Evolutionary conservation across 106 monocot species (phyloP).

Genomic region (Acorus gramineus): DNA sequence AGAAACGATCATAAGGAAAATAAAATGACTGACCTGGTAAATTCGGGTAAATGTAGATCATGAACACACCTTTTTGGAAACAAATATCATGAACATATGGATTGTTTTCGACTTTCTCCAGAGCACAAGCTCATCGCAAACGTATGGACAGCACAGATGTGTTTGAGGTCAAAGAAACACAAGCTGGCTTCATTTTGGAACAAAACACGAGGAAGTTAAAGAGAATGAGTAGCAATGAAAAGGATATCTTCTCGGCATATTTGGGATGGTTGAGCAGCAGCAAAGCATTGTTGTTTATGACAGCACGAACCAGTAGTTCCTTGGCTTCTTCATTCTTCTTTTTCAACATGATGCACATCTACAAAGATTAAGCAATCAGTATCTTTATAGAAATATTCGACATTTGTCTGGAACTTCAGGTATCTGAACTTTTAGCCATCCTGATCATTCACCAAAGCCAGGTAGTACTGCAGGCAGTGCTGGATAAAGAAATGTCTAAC

Average conservation of each 20-base stretch:
- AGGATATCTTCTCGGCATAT: constrained; percentile 96
- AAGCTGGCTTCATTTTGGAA: not conserved
- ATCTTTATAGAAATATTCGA: not conserved
- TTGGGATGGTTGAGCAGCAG: constrained; percentile 80
- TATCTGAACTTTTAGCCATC: no score
- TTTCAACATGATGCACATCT: constrained; percentile 72
- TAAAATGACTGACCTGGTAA: no score
- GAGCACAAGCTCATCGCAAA: constrained; percentile 27
- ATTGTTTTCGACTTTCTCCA: no score
- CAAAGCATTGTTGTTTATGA: constrained; percentile 60
- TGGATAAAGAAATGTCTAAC: no score
- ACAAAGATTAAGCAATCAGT: not conserved
- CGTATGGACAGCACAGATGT: constrained; percentile 49
- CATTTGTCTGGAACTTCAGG: no score
- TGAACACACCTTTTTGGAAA: no score
- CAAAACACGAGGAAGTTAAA: not conserved
- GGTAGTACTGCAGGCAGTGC: no score
- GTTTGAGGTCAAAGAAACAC: not conserved
- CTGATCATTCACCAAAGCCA: no score
- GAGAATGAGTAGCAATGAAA: constrained; percentile 8
- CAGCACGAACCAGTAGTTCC: constrained; percentile 64
- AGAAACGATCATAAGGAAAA: no score
- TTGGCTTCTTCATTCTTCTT: constrained; percentile 89
- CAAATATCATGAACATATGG: no score
- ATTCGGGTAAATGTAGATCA: no score